Conservation (phyloP, 2,329 filamentous ascomycete genomes). For the Ceratocystis cubensis region DNA sequence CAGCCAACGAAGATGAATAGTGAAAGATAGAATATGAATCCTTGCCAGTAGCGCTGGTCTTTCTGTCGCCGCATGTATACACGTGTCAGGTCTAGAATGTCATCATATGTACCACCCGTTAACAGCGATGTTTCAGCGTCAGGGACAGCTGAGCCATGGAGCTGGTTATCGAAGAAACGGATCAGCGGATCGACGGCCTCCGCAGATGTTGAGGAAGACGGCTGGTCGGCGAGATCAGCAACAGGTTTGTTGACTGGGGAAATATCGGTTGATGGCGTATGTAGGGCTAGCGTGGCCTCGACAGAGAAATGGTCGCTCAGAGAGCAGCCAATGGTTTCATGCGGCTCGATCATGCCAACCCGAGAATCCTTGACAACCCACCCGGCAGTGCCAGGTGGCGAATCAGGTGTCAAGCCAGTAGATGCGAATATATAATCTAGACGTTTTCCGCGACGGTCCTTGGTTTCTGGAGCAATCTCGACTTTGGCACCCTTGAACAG, state of each 20-base stretch:
- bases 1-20: constrained; percentile 58
- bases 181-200: constrained; percentile 20
- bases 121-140: constrained; percentile 23
- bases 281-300: constrained; percentile 57
- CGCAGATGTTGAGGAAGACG: constrained; percentile 23
- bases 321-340: constrained; percentile 70
- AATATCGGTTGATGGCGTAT: constrained; percentile 26
- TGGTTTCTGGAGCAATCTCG: constrained; percentile 50
- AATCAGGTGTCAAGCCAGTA: constrained; percentile 31
- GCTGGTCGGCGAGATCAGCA: constrained; percentile 18
- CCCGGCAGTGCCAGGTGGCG: constrained; percentile 27
- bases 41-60: constrained; percentile 57
- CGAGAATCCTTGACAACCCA: constrained; percentile 62
- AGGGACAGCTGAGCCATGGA: constrained; percentile 25
- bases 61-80: constrained; percentile 60
- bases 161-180: constrained; percentile 28
- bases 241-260: constrained; percentile 20
- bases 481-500: constrained; percentile 41
- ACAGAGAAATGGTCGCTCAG: constrained; percentile 93
- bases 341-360: constrained; percentile 70
- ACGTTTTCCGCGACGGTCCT: constrained; percentile 67
- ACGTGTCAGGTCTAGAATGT: constrained; percentile 58
- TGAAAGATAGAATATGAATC: constrained; percentile 59
- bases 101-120: constrained; percentile 36
- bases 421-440: constrained; percentile 90